A percentile compares a stretch with the other conserved stretches of the same genome.
phyloP scores from a whole-genome alignment of 1,284 basidiomycete genomes.

The Takashimella koratensis region DNA sequence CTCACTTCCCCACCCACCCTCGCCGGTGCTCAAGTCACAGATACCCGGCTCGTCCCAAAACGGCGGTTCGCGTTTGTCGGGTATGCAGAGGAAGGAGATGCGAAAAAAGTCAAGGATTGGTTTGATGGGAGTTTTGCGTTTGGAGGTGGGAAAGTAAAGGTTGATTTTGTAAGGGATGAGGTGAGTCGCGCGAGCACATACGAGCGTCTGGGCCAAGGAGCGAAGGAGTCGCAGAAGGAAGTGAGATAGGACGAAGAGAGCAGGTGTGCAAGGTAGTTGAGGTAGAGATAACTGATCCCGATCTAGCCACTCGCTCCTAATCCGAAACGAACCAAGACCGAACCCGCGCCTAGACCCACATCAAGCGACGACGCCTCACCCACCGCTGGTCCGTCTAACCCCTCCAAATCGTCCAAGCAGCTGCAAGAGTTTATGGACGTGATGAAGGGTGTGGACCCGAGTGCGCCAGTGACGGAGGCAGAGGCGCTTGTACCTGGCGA shows the following conservation, averaged over 20 bases:
- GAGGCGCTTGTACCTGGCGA: conserved; percentile 28
- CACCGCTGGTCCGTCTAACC: conserved; percentile 47
- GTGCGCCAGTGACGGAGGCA: conserved; percentile 32
- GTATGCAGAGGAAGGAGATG: conserved; percentile 76
- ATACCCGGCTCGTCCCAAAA: conserved; percentile 77
- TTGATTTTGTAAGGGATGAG: conserved; percentile 70
- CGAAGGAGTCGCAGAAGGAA: no score
- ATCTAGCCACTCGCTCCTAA: conserved; percentile 24
- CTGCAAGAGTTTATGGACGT: conserved; percentile 54
- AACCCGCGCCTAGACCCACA: no score
- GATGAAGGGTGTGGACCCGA: conserved; percentile 50
- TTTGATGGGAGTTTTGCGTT: conserved; percentile 78
- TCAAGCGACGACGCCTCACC: not conserved
- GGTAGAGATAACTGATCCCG: no score
- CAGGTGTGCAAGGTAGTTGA: no score
- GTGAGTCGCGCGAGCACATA: conserved; percentile 52
- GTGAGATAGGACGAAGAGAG: no score
- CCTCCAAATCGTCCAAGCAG: conserved; percentile 58
- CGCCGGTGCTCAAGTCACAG: conserved; percentile 61
- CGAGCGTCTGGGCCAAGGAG: no score
- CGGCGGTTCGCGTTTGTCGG: conserved; percentile 91
- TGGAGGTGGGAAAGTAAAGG: conserved; percentile 68
- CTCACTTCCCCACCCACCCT: conserved; percentile 31
- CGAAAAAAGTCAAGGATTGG: conserved; percentile 70
- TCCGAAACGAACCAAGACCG: conserved; percentile 21